Percentiles rank a stretch among this genome's conserved stretches.
These are phyloP conservation scores for Thielaviopsis ethacetica DNA, from an alignment of 2,329 filamentous ascomycete genomes.

Conservation along the genomic window DNA sequence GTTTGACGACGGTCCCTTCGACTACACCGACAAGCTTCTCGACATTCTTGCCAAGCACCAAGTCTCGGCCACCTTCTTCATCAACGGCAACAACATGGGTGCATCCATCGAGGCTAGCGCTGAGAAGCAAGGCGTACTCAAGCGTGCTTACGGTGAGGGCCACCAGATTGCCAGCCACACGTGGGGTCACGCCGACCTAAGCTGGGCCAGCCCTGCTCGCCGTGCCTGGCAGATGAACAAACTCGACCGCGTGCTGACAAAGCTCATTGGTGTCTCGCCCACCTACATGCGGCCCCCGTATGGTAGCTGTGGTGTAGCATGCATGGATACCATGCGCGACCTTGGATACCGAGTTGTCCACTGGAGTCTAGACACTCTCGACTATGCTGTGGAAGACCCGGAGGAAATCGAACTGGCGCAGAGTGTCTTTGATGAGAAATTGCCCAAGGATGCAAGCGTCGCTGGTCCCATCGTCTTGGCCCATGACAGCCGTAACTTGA, in stretches of 20 bases:
- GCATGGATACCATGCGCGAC: conserved; percentile 19
- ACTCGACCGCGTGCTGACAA: conserved; percentile 28
- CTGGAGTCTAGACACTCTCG: conserved; percentile 43
- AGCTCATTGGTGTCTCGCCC: conserved; percentile 26
- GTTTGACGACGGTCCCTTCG: conserved; percentile 30
- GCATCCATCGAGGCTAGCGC: conserved; percentile 13
- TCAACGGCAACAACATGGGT: conserved; percentile 22
- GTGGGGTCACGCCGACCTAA: conserved; percentile 30
- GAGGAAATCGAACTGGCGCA: conserved; percentile 32
- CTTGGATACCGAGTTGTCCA: conserved; percentile 40
- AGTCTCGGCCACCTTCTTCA: conserved; percentile 24
- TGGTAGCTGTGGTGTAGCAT: conserved; percentile 24
- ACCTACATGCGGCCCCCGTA: conserved; percentile 30
- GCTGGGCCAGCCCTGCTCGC: conserved; percentile 19
- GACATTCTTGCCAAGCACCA: conserved; percentile 20
- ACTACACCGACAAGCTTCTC: conserved; percentile 26
- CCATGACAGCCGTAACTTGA: conserved; percentile 34
- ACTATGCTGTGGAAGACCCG: conserved; percentile 36
- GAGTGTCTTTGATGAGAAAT: conserved; percentile 17
- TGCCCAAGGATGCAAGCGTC: conserved; percentile 14
- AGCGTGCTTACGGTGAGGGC: conserved; percentile 33
- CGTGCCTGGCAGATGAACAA: conserved; percentile 25
- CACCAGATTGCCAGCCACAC: conserved; percentile 44
- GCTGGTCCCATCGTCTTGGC: conserved; percentile 33
- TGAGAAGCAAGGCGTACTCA: conserved; percentile 15